phyloP scores from a whole-genome alignment of 2,329 filamentous ascomycete genomes.

The Calonectria fujianensis region DNA sequence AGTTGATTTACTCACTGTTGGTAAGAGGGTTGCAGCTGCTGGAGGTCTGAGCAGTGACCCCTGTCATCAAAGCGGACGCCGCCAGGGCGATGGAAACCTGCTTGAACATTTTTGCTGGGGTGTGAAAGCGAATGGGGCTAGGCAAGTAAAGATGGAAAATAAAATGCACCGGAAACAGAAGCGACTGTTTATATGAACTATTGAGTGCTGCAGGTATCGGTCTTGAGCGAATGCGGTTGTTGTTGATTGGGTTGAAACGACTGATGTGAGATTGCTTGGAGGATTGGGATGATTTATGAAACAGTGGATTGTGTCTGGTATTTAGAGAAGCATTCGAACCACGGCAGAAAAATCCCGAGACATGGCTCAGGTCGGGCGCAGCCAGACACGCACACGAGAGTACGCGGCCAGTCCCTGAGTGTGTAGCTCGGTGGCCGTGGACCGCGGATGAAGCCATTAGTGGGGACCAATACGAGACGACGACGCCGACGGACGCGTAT shows the following conservation, averaged over 20 bases:
- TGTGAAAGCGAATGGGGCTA: not conserved
- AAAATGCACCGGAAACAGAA: not conserved
- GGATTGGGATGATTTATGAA: conserved; percentile 11
- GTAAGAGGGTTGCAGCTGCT: conserved; percentile 47
- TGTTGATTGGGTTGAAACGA: conserved; percentile 2
- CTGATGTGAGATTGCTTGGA: not conserved
- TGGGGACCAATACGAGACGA: conserved; percentile 21
- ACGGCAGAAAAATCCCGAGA: not conserved
- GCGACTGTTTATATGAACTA: conserved; percentile 1
- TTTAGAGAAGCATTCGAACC: not conserved
- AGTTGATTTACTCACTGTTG: conserved; percentile 42
- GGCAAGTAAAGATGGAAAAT: not conserved
- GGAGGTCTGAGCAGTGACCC: conserved; percentile 15
- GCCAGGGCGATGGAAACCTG: conserved; percentile 8
- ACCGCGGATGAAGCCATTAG: conserved; percentile 30
- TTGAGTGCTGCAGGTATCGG: not conserved
- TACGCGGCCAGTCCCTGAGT: conserved; percentile 15
- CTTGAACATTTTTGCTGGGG: conserved; percentile 22
- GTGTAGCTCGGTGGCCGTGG: conserved; percentile 9
- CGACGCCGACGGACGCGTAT: conserved; percentile 22
- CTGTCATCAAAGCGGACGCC: conserved; percentile 11
- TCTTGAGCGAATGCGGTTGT: not conserved
- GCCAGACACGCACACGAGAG: conserved; percentile 7
- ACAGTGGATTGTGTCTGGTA: not conserved
- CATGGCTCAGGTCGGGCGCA: conserved; percentile 11